Evolutionary conservation across 1,284 basidiomycete species (phyloP).

Genomic region (Cystobasidium sp.): DNA sequence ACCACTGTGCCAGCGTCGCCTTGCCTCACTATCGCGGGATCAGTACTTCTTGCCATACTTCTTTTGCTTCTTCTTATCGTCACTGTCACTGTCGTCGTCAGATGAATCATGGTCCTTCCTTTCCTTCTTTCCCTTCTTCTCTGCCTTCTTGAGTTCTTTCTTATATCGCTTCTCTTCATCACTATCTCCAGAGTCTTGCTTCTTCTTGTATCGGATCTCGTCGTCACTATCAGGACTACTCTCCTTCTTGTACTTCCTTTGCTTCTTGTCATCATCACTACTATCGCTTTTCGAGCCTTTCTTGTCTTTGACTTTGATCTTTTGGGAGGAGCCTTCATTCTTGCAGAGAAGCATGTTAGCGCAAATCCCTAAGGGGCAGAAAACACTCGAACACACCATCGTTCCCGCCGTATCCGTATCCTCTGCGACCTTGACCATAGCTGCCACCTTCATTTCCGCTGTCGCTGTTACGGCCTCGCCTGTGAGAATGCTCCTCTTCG

Average conservation of each 20-base stretch:
- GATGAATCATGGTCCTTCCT: neutral
- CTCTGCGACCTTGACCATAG: neutral
- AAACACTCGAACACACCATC: too few relatives aligned
- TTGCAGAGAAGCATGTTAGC: slow-evolving; percentile 12
- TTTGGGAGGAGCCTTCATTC: slow-evolving; percentile 19
- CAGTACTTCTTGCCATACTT: slow-evolving; percentile 9
- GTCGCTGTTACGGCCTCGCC: neutral
- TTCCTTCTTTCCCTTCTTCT: slow-evolving; percentile 11
- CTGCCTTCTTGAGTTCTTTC: slow-evolving; percentile 13
- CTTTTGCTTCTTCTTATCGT: slow-evolving; percentile 1
- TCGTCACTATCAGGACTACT: neutral
- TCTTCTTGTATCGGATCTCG: neutral
- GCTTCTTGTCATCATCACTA: slow-evolving; percentile 6
- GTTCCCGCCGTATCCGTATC: neutral
- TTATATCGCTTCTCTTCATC: slow-evolving; percentile 12
- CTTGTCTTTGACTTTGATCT: neutral
- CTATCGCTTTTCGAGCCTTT: neutral
- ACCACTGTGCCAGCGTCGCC: too few relatives aligned
- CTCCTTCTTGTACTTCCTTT: slow-evolving; percentile 14
- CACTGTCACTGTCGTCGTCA: slow-evolving; percentile 20
- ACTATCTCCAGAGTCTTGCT: neutral
- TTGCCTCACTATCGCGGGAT: too few relatives aligned
- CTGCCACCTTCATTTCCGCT: neutral
- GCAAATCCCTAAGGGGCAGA: too few relatives aligned
- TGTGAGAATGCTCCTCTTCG: neutral